Evolutionary conservation across 2,329 filamentous ascomycete genomes (phyloP), one percentile per base, ranked within the genome.

Genomic region (Microsporum audouinii): DNA sequence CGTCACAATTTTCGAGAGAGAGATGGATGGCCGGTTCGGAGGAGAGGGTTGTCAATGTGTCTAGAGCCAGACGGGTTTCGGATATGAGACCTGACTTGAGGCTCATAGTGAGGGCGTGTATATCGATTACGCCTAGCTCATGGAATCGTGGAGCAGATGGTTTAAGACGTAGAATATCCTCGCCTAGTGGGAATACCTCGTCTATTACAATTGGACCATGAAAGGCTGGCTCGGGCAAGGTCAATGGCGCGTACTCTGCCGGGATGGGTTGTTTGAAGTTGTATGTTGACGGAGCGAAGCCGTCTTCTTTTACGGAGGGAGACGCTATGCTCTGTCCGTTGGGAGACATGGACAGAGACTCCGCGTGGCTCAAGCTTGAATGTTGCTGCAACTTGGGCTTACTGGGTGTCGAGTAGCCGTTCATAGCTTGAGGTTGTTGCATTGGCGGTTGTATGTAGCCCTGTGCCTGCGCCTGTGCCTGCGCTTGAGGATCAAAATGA

Each of bases 41-140:
- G 1, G 88, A 89, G 10, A 94, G 80, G 23, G 83, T 84, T 7
- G 85, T 85, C 39, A 99, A 78, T 0, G 88, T 89, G 72, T 97
- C 94, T 51, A 99, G 78, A 1, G 92, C 92, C 64, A 96, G 76
- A 7, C 92, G 85, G n/a, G 96, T 87, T 75, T 99, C 94, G 3
- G 85, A 86, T 67, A 91, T 87, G 49, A 97, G 88, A 0, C 92
- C 92, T 60, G 88, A 95, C 70, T 96, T 91, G 41, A 99, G 78
- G 68, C 90, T 91, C 78, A 91, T 88, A 0, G 87, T 96, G 45
- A 99, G 80, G 23, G 92, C 91, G 66, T 91, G 87, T 33, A 97
- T 87, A 69, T 99, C 92, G 65, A 97, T 88, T 23, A 90, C 82
- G 6, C 92, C 94, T 59, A 97, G 80, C 67, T 97, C 91, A 27